phyloP scores from a whole-genome alignment of 2,329 filamentous ascomycete species.

The Didymella segeticola region DNA sequence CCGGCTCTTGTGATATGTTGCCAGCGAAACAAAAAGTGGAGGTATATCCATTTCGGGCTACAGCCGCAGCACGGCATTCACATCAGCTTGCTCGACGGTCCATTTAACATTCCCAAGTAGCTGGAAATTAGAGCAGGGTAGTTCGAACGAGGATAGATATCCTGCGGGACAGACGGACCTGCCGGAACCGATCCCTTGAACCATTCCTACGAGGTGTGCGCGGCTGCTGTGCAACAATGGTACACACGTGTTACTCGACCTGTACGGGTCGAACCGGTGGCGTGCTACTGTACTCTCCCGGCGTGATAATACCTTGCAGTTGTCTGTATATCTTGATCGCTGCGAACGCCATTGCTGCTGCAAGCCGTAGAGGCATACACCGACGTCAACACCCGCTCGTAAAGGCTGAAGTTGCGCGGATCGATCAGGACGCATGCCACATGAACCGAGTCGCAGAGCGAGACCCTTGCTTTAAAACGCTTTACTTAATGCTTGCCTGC shows the following conservation, averaged over 20 bases:
- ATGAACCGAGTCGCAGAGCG: not conserved
- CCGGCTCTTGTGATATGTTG: constrained; percentile 12
- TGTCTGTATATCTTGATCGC: not conserved
- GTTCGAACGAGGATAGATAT: not conserved
- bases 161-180: not conserved
- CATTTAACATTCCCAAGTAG: constrained; percentile 7
- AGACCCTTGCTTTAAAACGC: constrained; percentile 8
- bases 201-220: constrained; percentile 4
- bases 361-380: not conserved
- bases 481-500: not conserved
- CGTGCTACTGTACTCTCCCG: constrained; percentile 4
- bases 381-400: not conserved
- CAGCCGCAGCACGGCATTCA: constrained; percentile 4
- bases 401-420: not conserved
- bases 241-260: constrained; percentile 12
- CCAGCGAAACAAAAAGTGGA: constrained; percentile 13
- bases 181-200: not conserved
- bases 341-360: not conserved
- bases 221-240: constrained; percentile 8
- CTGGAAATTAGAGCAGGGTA: not conserved
- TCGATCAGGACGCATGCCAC: not conserved
- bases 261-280: constrained; percentile 13
- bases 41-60: constrained; percentile 1
- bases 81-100: not conserved
- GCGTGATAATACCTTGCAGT: not conserved